Conservation (phyloP, 192 early-diverging fungal species). For the Lobulomyces angularis region DNA sequence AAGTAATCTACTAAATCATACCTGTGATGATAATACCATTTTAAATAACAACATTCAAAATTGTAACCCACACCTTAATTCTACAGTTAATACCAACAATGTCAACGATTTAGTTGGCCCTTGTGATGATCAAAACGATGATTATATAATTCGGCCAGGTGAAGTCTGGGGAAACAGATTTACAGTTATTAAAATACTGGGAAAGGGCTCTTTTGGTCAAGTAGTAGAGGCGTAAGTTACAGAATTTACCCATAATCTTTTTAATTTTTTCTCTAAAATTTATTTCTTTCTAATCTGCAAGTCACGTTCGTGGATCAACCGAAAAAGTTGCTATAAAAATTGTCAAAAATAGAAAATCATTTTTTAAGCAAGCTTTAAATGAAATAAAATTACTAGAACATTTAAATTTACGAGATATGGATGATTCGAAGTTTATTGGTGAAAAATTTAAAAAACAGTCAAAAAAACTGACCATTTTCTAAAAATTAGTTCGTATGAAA, state of each 20-base stretch:
- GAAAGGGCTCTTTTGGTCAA: conserved; percentile 18
- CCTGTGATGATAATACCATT: no score
- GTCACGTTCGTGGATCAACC: neutral
- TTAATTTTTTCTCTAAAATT: conserved; percentile 1
- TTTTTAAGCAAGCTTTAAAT: conserved; percentile 16
- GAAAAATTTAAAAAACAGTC: neutral
- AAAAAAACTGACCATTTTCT: conserved; percentile 7
- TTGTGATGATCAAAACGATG: conserved; percentile 20
- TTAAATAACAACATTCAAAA: no score
- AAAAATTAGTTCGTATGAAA: conserved; percentile 20
- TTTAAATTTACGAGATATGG: conserved; percentile 11
- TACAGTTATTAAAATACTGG: conserved; percentile 5
- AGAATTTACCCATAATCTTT: neutral
- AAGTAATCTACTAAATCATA: no score
- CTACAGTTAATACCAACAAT: no score
- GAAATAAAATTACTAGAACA: conserved; percentile 19
- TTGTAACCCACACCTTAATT: no score
- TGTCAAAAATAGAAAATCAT: conserved; percentile 21
- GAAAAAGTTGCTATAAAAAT: conserved; percentile 28
- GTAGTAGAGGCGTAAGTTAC: conserved; percentile 8
- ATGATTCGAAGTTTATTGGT: conserved; percentile 11
- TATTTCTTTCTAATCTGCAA: neutral
- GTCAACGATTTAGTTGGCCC: no score
- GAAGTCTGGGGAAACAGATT: conserved; percentile 13
- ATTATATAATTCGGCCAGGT: conserved; percentile 14